phyloP scores from a whole-genome alignment of 2,329 filamentous ascomycete genomes.

The Aureobasidium sp. region DNA sequence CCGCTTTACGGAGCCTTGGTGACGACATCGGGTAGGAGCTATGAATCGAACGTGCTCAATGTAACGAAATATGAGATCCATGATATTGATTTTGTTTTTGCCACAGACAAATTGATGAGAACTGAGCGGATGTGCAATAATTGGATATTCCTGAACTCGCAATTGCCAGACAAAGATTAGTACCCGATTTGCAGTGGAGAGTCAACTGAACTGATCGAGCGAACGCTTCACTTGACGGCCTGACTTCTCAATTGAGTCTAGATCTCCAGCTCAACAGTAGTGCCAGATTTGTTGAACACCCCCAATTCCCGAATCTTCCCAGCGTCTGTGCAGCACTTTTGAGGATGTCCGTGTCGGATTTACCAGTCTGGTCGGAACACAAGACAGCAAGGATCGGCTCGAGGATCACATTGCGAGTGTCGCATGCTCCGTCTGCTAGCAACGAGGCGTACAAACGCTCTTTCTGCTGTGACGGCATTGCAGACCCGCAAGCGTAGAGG shows the following conservation, averaged over 20 bases:
- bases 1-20: no score
- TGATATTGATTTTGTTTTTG: no score
- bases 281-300: neutral
- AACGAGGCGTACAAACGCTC: neutral
- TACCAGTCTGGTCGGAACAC: neutral
- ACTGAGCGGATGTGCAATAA: no score
- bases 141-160: no score
- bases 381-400: neutral
- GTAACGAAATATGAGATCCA: no score
- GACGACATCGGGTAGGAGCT: no score
- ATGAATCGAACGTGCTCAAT: no score
- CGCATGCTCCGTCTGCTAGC: neutral
- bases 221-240: neutral
- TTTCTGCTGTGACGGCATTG: neutral
- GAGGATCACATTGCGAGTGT: neutral
- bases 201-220: no score
- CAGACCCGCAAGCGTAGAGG: neutral
- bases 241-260: neutral
- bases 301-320: neutral
- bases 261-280: neutral
- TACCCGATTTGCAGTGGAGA: no score
- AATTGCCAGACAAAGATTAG: no score
- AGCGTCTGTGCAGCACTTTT: neutral
- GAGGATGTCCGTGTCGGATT: neutral
- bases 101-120: no score